phyloP scores from a whole-genome alignment of 2,329 filamentous ascomycete genomes.

The Lachnellula subtilissima region DNA sequence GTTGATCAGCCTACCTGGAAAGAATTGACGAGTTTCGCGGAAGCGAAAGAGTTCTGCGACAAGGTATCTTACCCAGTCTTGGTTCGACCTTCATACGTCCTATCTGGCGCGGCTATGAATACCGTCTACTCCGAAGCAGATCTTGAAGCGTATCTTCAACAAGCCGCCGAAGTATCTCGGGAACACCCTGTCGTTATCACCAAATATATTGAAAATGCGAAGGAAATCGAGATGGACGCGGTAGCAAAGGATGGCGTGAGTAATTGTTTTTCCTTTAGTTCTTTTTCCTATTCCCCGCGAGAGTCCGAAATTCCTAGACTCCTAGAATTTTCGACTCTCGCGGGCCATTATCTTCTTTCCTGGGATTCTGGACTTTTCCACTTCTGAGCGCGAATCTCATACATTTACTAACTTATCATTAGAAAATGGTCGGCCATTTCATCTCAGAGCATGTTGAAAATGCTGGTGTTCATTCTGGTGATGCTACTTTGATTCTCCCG shows the following conservation, averaged over 20 bases:
- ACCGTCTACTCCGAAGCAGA: slow-evolving; percentile 97
- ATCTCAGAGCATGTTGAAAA: slow-evolving; percentile 99
- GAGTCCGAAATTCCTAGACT: no score
- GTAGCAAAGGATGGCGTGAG: slow-evolving; percentile 73
- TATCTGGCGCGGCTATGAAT: slow-evolving; percentile 98
- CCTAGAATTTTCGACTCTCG: no score
- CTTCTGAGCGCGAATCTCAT: no score
- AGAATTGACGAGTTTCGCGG: slow-evolving; percentile 89
- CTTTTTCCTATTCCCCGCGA: no score
- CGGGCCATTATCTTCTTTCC: no score
- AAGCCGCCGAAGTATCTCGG: slow-evolving; percentile 87
- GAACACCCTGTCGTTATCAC: slow-evolving; percentile 98
- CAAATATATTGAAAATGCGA: slow-evolving; percentile 98
- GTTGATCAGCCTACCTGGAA: slow-evolving; percentile 99
- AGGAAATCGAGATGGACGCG: slow-evolving; percentile 99
- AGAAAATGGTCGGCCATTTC: slow-evolving; percentile 83
- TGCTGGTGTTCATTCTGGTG: slow-evolving; percentile 95
- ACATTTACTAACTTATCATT: no score
- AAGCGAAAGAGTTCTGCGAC: slow-evolving; percentile 81
- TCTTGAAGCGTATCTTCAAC: slow-evolving; percentile 78
- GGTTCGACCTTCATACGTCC: slow-evolving; percentile 91
- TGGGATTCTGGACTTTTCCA: no score
- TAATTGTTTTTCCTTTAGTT: no score
- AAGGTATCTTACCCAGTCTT: slow-evolving; percentile 89
- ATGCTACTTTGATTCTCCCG: slow-evolving; percentile 90